These are phyloP conservation scores for Trebouxia sp. DNA, from an alignment of 139 green algal species.

Conservation along the genomic window DNA sequence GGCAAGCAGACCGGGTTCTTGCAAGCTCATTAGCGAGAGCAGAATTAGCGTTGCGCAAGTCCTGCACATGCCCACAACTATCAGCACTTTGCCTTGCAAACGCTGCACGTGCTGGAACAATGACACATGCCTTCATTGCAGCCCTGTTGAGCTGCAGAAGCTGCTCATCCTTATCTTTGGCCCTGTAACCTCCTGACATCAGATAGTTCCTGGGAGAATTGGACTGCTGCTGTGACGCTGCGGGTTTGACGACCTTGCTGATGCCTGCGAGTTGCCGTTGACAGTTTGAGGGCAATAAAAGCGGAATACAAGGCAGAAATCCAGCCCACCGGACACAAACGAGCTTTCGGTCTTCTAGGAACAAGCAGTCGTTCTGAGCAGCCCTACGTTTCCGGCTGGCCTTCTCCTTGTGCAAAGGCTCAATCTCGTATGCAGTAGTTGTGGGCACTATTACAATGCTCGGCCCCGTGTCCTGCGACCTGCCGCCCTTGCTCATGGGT, in stretches of 20 bases:
- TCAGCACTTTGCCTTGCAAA: not conserved
- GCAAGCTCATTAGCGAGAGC: slow-evolving; percentile 26
- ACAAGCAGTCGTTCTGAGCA: too few species aligned
- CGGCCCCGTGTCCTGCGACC: not conserved
- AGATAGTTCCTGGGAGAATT: slow-evolving; percentile 1
- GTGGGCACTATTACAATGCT: slow-evolving; percentile 13
- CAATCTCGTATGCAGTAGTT: not conserved
- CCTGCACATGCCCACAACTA: not conserved
- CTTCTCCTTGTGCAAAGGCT: not conserved
- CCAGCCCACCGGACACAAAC: too few species aligned
- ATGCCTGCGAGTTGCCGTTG: not conserved
- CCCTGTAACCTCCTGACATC: slow-evolving; percentile 19
- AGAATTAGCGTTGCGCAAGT: slow-evolving; percentile 27
- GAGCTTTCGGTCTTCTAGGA: too few species aligned
- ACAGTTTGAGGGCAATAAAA: not conserved
- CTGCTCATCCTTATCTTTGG: slow-evolving; percentile 7
- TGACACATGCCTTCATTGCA: not conserved
- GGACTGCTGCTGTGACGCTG: not conserved
- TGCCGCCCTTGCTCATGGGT: not conserved
- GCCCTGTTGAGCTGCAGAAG: not conserved
- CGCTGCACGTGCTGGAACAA: not conserved
- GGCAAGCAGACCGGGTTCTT: not conserved
- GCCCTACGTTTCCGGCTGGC: not conserved
- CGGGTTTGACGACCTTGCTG: not conserved
- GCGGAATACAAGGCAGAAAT: not conserved